Percentiles rank a stretch among this genome's conserved stretches.
Evolutionary conservation across 768 basidiomycete species (phyloP).

Genomic region (Paxillus involutus): DNA sequence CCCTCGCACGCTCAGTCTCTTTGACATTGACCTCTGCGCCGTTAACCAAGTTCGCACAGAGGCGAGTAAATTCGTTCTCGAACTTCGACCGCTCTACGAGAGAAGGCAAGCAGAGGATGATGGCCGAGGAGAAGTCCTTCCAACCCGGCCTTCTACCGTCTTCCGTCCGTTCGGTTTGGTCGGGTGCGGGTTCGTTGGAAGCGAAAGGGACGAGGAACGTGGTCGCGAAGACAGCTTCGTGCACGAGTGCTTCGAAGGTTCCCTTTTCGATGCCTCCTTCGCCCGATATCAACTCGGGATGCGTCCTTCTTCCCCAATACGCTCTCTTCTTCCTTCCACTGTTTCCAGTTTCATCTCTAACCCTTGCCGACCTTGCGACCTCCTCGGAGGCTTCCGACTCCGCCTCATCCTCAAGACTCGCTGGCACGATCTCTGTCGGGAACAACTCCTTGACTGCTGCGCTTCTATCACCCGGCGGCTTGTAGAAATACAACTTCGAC

Average conservation of each 20-base stretch:
- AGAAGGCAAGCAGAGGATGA: conserved; percentile 61
- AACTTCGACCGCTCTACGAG: conserved; percentile 55
- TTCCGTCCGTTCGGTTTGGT: conserved; percentile 15
- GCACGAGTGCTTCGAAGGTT: conserved; percentile 74
- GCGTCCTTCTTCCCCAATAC: conserved; percentile 76
- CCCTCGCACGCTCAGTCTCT: conserved; percentile 42
- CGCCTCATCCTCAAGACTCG: conserved; percentile 49
- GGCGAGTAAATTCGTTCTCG: conserved; percentile 69
- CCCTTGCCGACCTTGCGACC: conserved; percentile 29
- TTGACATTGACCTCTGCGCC: conserved; percentile 46
- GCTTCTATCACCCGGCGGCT: conserved; percentile 70
- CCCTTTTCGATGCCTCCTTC: conserved; percentile 56
- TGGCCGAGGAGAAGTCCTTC: conserved; percentile 62
- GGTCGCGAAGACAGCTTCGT: conserved; percentile 81
- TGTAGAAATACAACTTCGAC: conserved; percentile 84
- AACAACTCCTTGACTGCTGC: conserved; percentile 73
- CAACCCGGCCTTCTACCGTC: conserved; percentile 39
- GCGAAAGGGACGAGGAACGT: conserved; percentile 42
- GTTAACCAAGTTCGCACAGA: conserved; percentile 61
- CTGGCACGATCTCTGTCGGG: conserved; percentile 59
- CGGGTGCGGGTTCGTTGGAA: conserved; percentile 13
- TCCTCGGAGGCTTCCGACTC: conserved; percentile 30
- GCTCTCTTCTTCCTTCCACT: conserved; percentile 56
- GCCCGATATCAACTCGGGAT: conserved; percentile 61
- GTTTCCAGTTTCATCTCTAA: conserved; percentile 31